Percentiles rank a stretch among this genome's conserved stretches.
Conservation (phyloP, 306 rosid species). For the Trifolium subterraneum region DNA sequence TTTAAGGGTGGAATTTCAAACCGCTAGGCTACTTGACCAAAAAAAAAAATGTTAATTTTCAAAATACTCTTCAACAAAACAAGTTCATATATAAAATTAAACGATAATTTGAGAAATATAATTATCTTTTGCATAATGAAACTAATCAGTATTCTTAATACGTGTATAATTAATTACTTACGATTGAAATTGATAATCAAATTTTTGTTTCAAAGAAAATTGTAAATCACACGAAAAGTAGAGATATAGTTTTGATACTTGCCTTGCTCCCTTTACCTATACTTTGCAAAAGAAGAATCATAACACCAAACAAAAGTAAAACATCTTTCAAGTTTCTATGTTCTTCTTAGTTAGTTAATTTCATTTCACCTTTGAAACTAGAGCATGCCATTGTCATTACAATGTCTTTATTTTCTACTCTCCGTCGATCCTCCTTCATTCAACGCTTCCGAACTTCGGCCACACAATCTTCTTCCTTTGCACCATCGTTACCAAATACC, state of each 20-base stretch:
- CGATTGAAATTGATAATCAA: too few relatives aligned
- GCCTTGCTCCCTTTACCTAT: not conserved
- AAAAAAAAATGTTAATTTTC: too few relatives aligned
- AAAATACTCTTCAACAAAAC: too few relatives aligned
- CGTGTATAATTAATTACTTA: too few relatives aligned
- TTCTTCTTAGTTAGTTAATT: not conserved
- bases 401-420: constrained; percentile 49
- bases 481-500: constrained; percentile 25
- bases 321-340: constrained; percentile 1
- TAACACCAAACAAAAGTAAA: not conserved
- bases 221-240: not conserved
- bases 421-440: constrained; percentile 48
- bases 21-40: too few relatives aligned
- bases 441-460: constrained; percentile 42
- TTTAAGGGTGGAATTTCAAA: too few relatives aligned
- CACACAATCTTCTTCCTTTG: constrained; percentile 34
- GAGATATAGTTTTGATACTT: constrained; percentile 21
- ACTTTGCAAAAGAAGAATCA: constrained; percentile 16
- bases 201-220: too few relatives aligned
- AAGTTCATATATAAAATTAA: too few relatives aligned
- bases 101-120: too few relatives aligned
- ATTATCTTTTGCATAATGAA: too few relatives aligned
- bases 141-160: too few relatives aligned
- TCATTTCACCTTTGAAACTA: not conserved
- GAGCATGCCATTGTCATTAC: constrained; percentile 44